Base-by-base conservation (phyloP, 2,329 filamentous ascomycete genomes). In the Nemania abortiva region DNA sequence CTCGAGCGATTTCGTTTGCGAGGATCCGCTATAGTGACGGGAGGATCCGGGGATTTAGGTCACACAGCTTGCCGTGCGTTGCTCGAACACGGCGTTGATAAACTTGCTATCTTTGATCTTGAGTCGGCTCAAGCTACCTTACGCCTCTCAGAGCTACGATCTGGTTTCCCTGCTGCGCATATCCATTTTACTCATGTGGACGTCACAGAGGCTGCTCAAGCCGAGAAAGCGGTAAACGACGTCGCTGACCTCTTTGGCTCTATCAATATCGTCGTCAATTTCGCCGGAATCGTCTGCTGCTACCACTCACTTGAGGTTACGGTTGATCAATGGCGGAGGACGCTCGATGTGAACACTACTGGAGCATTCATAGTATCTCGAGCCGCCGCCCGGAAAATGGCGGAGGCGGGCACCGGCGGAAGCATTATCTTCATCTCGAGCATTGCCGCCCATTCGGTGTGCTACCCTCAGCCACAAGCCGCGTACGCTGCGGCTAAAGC, bases 401-500 rank as follows among this genome's bases (percentile, higher is more conserved):
- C 22, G n/a, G 47, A 20, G 47, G 47, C 47, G 15, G 47, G 18
- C 2, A 20, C 11, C 10, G 47, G 47, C 20, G 47, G 47, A 10
- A 49, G 47, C 20, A 49, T 49, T n/a, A 49, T 49, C n/a, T 49
- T 49, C 47, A 22, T 49, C n/a, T 20, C 47, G 6, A 49, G 47
- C n/a, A 49, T 49, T 3, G 15, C 47, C 11, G 47, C 9, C 4
- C 47, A 49, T 49, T 49, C 47, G 20, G 47, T 49, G 3, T 49
- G 18, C 18, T 49, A 49, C 47, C 47, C 47, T 49, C 47, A 49
- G 47, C 57, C 55, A 29, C 55, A 58, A 34, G 55, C 55, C 3
- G 55, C 55, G 3, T 58, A 58, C 15, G 42, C 42, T 24, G 24
- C 55, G 22, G 55, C 55, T 18, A 58, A 58, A 13, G 55, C 55